A percentile compares a stretch with the other conserved stretches of the same genome.
Evolutionary conservation across 495 filamentous ascomycete species (phyloP).

Genomic region (Lepidopterella palustris): DNA sequence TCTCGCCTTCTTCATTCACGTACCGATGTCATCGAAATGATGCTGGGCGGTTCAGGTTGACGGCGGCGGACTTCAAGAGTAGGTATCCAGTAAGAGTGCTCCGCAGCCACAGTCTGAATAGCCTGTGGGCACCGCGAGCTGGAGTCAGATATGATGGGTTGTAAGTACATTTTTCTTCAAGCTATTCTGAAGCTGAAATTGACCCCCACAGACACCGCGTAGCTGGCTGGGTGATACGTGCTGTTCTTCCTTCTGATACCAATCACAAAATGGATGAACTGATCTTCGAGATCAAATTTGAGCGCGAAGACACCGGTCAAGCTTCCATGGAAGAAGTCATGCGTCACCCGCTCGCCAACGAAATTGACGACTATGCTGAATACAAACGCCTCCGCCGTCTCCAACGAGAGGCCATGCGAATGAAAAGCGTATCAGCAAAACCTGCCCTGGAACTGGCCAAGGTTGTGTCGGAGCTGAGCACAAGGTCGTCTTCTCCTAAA

Average conservation of each 20-base stretch:
- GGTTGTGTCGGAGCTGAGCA: background rate
- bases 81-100: conserved; percentile 33
- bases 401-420: conserved; percentile 4
- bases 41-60: conserved; percentile 33
- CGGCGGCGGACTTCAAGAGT: conserved; percentile 23
- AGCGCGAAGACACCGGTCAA: conserved; percentile 23
- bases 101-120: conserved; percentile 31
- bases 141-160: conserved; percentile 39
- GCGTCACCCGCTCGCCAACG: conserved; percentile 25
- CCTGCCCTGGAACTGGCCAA: background rate
- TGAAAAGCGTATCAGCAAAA: background rate
- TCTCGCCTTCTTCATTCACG: conserved; percentile 22
- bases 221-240: conserved; percentile 20
- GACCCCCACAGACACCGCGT: conserved; percentile 25
- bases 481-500: background rate
- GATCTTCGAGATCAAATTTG: conserved; percentile 31
- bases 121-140: conserved; percentile 33
- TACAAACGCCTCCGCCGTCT: conserved; percentile 31
- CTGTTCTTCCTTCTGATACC: background rate
- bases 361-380: conserved; percentile 39
- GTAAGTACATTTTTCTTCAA: conserved; percentile 32
- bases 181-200: background rate
- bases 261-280: conserved; percentile 13
- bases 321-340: conserved; percentile 30
- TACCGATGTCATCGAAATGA: conserved; percentile 28